phyloP scores from a whole-genome alignment of 2,329 filamentous ascomycete species.

The Ophiosphaerella narmari region DNA sequence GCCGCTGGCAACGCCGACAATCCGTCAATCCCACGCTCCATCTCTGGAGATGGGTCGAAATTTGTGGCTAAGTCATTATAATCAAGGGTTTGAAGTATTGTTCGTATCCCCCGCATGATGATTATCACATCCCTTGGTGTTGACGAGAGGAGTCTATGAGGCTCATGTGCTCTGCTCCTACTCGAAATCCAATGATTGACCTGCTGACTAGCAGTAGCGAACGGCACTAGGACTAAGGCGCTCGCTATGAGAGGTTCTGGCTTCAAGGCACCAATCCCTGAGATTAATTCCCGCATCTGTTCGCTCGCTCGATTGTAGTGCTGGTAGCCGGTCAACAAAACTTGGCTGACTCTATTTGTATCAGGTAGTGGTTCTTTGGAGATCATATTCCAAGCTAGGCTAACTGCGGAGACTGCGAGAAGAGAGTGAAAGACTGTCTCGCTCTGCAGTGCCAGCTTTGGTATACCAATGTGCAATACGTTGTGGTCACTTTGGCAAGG shows the following conservation, averaged over 20 bases:
- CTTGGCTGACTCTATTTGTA: slow-evolving; percentile 2
- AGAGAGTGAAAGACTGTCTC: slow-evolving; percentile 11
- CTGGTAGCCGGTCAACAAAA: slow-evolving; percentile 15
- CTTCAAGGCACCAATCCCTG: slow-evolving; percentile 3
- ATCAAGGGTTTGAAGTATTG: not conserved
- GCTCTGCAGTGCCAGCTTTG: slow-evolving; percentile 8
- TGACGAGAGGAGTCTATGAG: not conserved
- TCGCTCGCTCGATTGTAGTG: slow-evolving; percentile 17
- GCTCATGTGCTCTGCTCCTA: not conserved
- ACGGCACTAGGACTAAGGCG: slow-evolving; percentile 3
- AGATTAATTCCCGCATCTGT: slow-evolving; percentile 18
- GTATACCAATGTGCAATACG: slow-evolving; percentile 6
- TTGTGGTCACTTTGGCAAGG: not conserved
- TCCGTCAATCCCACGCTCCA: not conserved
- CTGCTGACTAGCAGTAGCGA: slow-evolving; percentile 3
- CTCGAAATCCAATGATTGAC: slow-evolving; percentile 4
- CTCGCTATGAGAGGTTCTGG: slow-evolving; percentile 19
- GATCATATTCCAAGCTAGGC: slow-evolving; percentile 15
- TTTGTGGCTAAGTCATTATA: not conserved
- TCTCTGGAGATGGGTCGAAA: not conserved
- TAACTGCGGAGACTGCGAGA: slow-evolving; percentile 11
- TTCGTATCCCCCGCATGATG: slow-evolving; percentile 2
- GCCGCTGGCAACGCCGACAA: not conserved
- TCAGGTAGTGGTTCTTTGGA: slow-evolving; percentile 4
- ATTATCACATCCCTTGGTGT: slow-evolving; percentile 1